Evolutionary conservation across 2,329 filamentous ascomycete genomes (phyloP), one percentile per base, ranked within the genome.

Genomic region (Neofusicoccum cordaticola): DNA sequence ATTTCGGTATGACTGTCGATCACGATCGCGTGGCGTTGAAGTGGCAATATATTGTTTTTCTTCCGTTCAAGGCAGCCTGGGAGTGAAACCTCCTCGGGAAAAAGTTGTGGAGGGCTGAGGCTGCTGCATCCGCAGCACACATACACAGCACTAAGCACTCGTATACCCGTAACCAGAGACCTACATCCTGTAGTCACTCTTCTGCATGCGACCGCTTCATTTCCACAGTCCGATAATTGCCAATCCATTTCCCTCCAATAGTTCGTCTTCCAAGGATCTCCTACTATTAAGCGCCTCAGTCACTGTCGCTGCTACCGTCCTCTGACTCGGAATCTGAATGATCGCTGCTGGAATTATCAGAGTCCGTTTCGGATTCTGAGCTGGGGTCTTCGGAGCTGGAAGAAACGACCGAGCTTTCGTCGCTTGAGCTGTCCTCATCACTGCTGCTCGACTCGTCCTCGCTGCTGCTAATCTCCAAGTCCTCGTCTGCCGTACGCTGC

Each of bases 401-500:
- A 17, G 62, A 53, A 11, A 63, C 61, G 4, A 45, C 61, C 8
- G 48, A 53, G 48, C 53, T 50, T 35, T 72, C 71, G 19, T 73
- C 70, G 11, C 68, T 69, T 52, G 45, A 57, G 45, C 47, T 57
- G 27, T 66, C 61, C 11, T 64, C 64, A 12, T 63, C 65, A 27
- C 37, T 58, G 19, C 45, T 50, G 19, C 45, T 50, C 44, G 56
- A 64, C 27, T 31, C 27, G 27, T 31, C 27, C 63, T 71, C 74
- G 44, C 73, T 73, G 17, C 72, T 73, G 66, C 72, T 76, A 57
- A 71, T 74, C 52, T 75, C 74, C 41, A 75, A 72, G 48, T 71
- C 74, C 4, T 73, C 72, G 1, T 73, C 66, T 5, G 71, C 70
- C 2, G 66, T 71, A 39, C 72, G 70, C 2, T 69, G 68, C 62